Evolutionary conservation across 257 asterid genomes (phyloP), one percentile per base, ranked within the genome.

Genomic region (Penstemon davidsonii): DNA sequence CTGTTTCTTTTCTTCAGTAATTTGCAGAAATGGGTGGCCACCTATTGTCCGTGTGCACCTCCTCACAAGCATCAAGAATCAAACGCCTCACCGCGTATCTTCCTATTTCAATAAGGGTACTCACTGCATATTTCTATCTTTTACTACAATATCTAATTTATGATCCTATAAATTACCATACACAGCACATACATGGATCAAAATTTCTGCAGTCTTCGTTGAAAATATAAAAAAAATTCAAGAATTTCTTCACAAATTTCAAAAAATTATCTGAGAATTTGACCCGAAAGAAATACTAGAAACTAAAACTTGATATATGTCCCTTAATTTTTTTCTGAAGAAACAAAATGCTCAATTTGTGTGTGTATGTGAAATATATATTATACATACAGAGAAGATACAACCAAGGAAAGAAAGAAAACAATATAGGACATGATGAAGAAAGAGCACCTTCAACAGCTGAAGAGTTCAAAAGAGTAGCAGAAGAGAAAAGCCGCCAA

Each of bases 371-470:
- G 60, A 55, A 55, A 55, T 55, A 19, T 15, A 6, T 46, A 8
- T 6, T 25, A 25, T 25, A 25, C 33, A 25, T 25, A 55, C 25
- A 70, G 76, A 59, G 56, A 49, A 1, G 18, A 53, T 71, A 39
- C 66, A 37, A 2, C 6, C 60, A 67, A 18, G 64, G 56, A 12
- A 64, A 66, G 41, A 68, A 56, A 64, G 78, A 61, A 57, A 40
- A 57, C 55, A 37, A 8, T 38, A 40, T 4, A 3, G 72, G 58
- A 38, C 70, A 50, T 9, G 72, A 62, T 7, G 68, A 73, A 62
- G 73, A 77, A 63, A 78, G 82, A 55, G 83, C 83, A 13, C 79
- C 76, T 40, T 70, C 83, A 1, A 78, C 74, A 0, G 83, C 79
- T 0, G 66, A 78, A 44, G 79, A 78, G 72, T 78, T 78, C 66